These are phyloP conservation scores for Annulohypoxylon nitens DNA, from an alignment of 495 filamentous ascomycete genomes.

Conservation along the genomic window DNA sequence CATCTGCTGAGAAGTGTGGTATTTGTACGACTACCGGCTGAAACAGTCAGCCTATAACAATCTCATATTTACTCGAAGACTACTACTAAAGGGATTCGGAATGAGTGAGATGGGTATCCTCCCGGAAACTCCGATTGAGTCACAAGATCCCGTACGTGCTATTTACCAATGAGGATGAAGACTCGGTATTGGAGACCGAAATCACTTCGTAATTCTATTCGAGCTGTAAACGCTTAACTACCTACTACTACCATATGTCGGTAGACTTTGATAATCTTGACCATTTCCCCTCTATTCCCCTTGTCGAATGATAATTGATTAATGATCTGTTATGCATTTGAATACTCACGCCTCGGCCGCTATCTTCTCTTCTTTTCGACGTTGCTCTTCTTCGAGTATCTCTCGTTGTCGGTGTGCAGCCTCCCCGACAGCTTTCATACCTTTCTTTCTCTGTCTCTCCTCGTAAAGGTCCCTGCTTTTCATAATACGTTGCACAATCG, in stretches of 20 bases:
- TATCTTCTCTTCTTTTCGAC: slow-evolving; percentile 53
- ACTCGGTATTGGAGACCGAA: not conserved
- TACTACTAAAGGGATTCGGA: not conserved
- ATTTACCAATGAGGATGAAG: not conserved
- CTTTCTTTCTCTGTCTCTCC: slow-evolving; percentile 88
- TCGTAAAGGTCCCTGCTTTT: slow-evolving; percentile 87
- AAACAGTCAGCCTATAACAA: not conserved
- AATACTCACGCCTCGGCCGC: not conserved
- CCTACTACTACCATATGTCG: not conserved
- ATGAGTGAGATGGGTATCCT: not conserved
- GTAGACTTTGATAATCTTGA: not conserved
- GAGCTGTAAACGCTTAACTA: not conserved
- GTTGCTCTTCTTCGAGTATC: slow-evolving; percentile 66
- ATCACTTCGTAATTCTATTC: slow-evolving; percentile 2
- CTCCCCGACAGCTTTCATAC: slow-evolving; percentile 83
- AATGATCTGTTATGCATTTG: not conserved
- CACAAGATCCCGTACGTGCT: not conserved
- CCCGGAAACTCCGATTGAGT: not conserved
- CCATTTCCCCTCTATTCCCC: not conserved
- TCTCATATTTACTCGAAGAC: not conserved
- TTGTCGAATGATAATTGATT: slow-evolving; percentile 4
- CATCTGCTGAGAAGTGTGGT: not conserved
- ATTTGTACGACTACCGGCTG: not conserved
- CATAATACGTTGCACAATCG: slow-evolving; percentile 92
- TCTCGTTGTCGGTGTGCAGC: slow-evolving; percentile 67